Evolutionary conservation across 2,329 filamentous ascomycete genomes (phyloP).

Genomic region (Clonostachys chloroleuca): DNA sequence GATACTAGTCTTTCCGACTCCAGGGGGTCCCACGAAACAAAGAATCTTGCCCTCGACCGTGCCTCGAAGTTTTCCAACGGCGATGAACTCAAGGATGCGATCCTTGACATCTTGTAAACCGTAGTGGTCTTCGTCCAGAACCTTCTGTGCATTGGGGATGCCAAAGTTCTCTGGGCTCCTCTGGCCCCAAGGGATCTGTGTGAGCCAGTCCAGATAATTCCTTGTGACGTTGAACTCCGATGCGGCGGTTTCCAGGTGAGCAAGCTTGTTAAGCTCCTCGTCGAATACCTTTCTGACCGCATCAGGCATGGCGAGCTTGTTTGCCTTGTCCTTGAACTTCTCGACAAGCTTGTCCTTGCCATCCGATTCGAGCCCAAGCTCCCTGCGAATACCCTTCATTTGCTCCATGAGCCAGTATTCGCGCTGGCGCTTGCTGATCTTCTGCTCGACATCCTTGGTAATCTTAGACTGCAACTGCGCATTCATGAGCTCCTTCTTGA

Average conservation of each 20-base stretch:
- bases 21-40: slow-evolving; percentile 94
- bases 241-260: slow-evolving; percentile 89
- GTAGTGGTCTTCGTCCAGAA: slow-evolving; percentile 95
- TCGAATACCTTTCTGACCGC: slow-evolving; percentile 97
- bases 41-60: slow-evolving; percentile 98
- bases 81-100: slow-evolving; percentile 96
- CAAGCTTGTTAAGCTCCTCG: slow-evolving; percentile 95
- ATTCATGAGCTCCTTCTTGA: slow-evolving; percentile 99
- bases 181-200: slow-evolving; percentile 96
- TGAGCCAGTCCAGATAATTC: slow-evolving; percentile 98
- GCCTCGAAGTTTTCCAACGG: slow-evolving; percentile 92
- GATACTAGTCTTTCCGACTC: slow-evolving; percentile 98
- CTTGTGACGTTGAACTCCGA: slow-evolving; percentile 98
- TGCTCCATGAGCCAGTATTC: slow-evolving; percentile 99
- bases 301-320: slow-evolving; percentile 94
- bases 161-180: slow-evolving; percentile 95
- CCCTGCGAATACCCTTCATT: slow-evolving; percentile 96
- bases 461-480: slow-evolving; percentile 96
- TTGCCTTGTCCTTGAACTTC: slow-evolving; percentile 93
- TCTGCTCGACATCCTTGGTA: slow-evolving; percentile 93
- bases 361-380: slow-evolving; percentile 94
- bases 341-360: slow-evolving; percentile 98
- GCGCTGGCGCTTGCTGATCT: slow-evolving; percentile 94
- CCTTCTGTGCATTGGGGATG: slow-evolving; percentile 83
- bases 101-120: slow-evolving; percentile 98